Base-by-base conservation (phyloP, 2,329 filamentous ascomycete genomes). In the Acrocalymma vagum region DNA sequence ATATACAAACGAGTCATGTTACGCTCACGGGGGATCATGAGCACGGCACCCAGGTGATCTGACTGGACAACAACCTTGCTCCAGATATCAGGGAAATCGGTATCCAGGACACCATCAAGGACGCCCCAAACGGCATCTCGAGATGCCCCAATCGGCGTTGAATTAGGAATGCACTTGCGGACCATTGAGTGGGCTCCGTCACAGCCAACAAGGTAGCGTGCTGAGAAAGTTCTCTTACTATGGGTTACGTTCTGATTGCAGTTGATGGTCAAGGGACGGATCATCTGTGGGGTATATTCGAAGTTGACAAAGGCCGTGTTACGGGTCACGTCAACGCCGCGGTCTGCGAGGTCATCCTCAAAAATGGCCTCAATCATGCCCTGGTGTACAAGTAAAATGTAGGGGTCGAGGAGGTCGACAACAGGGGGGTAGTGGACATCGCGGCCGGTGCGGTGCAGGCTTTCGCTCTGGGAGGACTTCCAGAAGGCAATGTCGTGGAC, bases 401-500 rank as follows among this genome's bases (percentile, higher is more conserved):
- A 81, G 2, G 78, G 78, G 46, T 81, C 77, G 3, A 76, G 69
- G 1, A 78, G 67, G 38, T 80, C 78, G 14, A 81, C 76, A 6
- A 69, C 54, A 5, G 66, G 65, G 1, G 68, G 87, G 61, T 89
- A 90, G 64, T 90, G 86, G 11, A 84, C 71, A 63, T 88, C 82
- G 38, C 86, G 80, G 8, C 80, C 80, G 14, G 84, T 78, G 40
- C 86, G 80, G 42, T 78, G 78, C 38, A 88, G 72, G 3, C 79
- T 68, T 21, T 60, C 47, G 1, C 61, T 47, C 3, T 50, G 26
- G 0, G 62, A 62, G 2, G 72, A 72, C 45, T 65, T 70, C 71
- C 87, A 90, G 63, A 89, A 89, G 28, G 83, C 78, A 45, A 90
- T 90, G 59, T 90, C 87, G 67, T 86, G 88, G 29, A 90, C 82